phyloP scores from a whole-genome alignment of 1,284 basidiomycete genomes.

The Moniliella sp. region DNA sequence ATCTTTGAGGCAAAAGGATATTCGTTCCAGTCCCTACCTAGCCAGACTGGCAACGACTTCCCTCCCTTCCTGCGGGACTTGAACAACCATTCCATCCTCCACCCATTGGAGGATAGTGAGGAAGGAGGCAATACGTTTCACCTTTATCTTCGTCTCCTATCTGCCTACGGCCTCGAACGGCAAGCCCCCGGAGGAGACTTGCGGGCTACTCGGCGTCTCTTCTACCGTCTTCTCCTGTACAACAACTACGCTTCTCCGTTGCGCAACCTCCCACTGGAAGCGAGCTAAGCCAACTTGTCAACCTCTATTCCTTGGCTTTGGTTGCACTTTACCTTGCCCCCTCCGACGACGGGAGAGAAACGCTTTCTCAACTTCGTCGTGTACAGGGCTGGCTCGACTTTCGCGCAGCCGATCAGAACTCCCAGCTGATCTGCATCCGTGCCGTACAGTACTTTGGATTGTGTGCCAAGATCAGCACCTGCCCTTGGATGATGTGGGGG shows the following conservation, averaged over 20 bases:
- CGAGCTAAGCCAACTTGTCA: not conserved
- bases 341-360: not conserved
- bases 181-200: not conserved
- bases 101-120: not conserved
- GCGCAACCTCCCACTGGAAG: not conserved
- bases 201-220: not conserved
- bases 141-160: not conserved
- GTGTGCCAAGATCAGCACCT: not conserved
- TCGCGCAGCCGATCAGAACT: not conserved
- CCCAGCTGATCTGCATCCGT: not conserved
- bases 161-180: not conserved
- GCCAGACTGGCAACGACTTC: not conserved
- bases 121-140: not conserved
- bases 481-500: not conserved
- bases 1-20: not conserved
- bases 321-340: not conserved
- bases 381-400: not conserved
- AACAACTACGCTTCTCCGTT: not conserved
- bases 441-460: not conserved
- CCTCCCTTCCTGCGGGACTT: not conserved
- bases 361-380: not conserved
- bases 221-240: not conserved
- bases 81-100: too few relatives aligned
- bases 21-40: not conserved
- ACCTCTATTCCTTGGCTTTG: not conserved